phyloP scores from a whole-genome alignment of 352 stramenopile genomes.

The Phytopythium oedochilum region DNA sequence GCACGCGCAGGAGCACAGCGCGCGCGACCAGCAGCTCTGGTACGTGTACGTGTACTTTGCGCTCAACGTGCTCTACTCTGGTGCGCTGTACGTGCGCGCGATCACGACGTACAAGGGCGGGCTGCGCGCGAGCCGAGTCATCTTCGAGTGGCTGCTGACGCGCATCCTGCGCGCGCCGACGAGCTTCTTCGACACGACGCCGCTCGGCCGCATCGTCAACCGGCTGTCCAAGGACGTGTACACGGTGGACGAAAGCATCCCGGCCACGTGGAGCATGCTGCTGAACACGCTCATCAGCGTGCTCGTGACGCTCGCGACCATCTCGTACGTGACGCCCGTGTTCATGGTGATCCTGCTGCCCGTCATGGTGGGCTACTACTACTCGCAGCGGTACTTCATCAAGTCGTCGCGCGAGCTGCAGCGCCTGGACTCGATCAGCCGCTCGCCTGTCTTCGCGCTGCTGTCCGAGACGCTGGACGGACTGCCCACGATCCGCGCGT shows the following conservation, averaged over 20 bases:
- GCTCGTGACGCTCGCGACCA: constrained; percentile 33
- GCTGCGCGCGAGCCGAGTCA: constrained; percentile 45
- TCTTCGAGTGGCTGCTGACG: constrained; percentile 60
- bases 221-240: constrained; percentile 64
- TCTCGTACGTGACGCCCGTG: constrained; percentile 50
- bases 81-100: constrained; percentile 56
- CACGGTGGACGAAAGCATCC: constrained; percentile 55
- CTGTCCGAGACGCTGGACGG: constrained; percentile 94
- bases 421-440: constrained; percentile 91
- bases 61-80: constrained; percentile 54
- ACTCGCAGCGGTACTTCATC: constrained; percentile 91
- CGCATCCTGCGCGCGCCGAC: constrained; percentile 54
- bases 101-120: constrained; percentile 57
- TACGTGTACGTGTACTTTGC: constrained; percentile 83
- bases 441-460: constrained; percentile 92
- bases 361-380: constrained; percentile 40
- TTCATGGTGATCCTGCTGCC: constrained; percentile 64
- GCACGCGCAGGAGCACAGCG: constrained; percentile 28
- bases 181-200: constrained; percentile 72
- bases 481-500: constrained; percentile 90
- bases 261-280: constrained; percentile 33
- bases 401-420: constrained; percentile 90
- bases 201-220: constrained; percentile 58
- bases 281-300: constrained; percentile 48
- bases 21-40: constrained; percentile 59